phyloP scores from a whole-genome alignment of 139 green algal species.

The Chlorella sp. region DNA sequence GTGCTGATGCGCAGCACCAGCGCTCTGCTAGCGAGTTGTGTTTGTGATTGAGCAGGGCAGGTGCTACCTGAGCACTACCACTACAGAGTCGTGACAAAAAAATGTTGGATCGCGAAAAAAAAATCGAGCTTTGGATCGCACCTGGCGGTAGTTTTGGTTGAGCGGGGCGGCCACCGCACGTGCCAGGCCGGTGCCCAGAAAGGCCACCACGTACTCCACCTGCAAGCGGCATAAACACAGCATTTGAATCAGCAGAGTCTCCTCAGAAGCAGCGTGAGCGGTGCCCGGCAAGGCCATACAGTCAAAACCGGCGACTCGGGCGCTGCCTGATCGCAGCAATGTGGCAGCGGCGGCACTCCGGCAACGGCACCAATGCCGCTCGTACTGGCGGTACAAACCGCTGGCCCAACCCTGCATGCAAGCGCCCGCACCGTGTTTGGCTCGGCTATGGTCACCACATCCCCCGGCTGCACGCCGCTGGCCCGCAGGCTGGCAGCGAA shows the following conservation, averaged over 20 bases:
- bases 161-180: slow-evolving; percentile 71
- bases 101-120: no score
- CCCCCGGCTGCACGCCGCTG: slow-evolving; percentile 60
- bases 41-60: no score
- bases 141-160: slow-evolving; percentile 72
- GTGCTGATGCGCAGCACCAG: no score
- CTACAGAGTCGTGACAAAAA: no score
- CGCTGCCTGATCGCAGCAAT: background rate
- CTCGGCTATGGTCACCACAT: slow-evolving; percentile 65
- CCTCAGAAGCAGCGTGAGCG: no score
- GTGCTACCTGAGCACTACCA: no score
- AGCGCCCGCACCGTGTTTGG: slow-evolving; percentile 71
- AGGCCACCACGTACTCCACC: slow-evolving; percentile 76
- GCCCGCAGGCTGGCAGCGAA: slow-evolving; percentile 41
- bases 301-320: no score
- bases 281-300: no score
- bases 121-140: no score
- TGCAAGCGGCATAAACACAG: slow-evolving; percentile 7
- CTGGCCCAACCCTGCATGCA: background rate
- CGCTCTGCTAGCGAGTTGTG: no score
- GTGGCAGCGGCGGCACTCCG: background rate
- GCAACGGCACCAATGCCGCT: background rate
- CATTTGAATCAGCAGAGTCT: background rate
- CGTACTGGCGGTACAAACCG: background rate
- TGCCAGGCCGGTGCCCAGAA: slow-evolving; percentile 65